Base-by-base conservation (phyloP, 148 eudicot species). In the Cornus controversa region DNA sequence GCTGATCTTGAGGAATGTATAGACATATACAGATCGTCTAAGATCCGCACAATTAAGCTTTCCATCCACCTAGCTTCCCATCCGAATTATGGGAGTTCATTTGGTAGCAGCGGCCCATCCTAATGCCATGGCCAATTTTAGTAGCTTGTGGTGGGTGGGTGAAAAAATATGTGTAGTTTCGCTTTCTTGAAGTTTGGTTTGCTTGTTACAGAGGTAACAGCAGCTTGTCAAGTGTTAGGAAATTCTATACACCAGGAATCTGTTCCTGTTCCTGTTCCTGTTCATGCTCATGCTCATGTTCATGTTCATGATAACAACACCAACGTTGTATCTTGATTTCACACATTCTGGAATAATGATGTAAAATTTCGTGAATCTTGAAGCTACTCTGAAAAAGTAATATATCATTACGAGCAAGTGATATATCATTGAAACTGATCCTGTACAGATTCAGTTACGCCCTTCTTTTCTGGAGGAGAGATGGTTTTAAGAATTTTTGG, bases 1-100 rank as follows among this genome's bases (percentile, higher is more conserved):
- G 98, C 82, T 58, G 94, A 90, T 82, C 84, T 90, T 75, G 93
- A 91, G 74, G 94, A 92, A 78, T 92, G 97, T 74, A 77, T 88
- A 63, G 94, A 92, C 72, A 85, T 89, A 78, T 86, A 90, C 78
- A 89, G 63, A 65, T 91, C 88, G 23, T 82, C 89, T n/a, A 79
- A 72, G 50, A 88, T 71, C 73, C 86, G 76, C 82, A 91, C 90
- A 6, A 84, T 91, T 63, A 92, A 89, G 79, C 87, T 92, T 22
- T 82, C 84, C 6, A 79, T 88, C 31, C 79, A 76, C 69, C 70
- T 71, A 71, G 69, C 75, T 78, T 29, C 70, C 79, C 67, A 79
- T 78, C 76, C 80, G 18, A 78, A 86, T 75, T 77, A 84, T 65
- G 89, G 87, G 25, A 87, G 86, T 79, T 86, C 93, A 25, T 66